Evolutionary conservation across 192 early-diverging fungal species (phyloP).

Genomic region (Thamnidium elegans): DNA sequence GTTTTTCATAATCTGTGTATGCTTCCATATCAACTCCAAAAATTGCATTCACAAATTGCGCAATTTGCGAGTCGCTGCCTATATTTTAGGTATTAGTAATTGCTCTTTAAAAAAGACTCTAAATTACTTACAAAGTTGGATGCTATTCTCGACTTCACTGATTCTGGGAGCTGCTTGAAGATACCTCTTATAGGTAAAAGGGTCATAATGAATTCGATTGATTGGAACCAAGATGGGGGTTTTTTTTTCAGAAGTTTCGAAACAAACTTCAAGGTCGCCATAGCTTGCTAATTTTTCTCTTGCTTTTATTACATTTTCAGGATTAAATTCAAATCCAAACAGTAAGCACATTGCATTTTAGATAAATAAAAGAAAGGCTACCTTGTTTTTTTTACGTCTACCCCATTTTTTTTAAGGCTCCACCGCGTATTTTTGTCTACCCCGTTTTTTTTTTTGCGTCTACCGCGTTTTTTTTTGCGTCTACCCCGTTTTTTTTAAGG

Average conservation of each 20-base stretch:
- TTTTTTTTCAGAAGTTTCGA: background rate
- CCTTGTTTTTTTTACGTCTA: too few relatives aligned
- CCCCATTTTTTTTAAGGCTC: too few relatives aligned
- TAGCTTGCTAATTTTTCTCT: background rate
- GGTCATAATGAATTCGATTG: background rate
- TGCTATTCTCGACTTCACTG: slow-evolving; percentile 4
- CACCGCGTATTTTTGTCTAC: too few relatives aligned
- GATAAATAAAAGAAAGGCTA: background rate
- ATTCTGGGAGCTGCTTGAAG: slow-evolving; percentile 2
- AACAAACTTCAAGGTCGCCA: slow-evolving; percentile 1
- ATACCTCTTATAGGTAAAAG: slow-evolving; percentile 6
- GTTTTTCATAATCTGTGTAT: slow-evolving; percentile 3
- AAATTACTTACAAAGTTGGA: slow-evolving; percentile 7
- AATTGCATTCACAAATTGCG: slow-evolving; percentile 7
- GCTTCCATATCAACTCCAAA: background rate
- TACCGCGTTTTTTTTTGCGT: too few relatives aligned
- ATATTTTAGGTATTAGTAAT: slow-evolving; percentile 7
- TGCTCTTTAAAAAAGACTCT: slow-evolving; percentile 7
- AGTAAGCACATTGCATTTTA: background rate
- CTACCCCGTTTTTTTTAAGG: too few relatives aligned
- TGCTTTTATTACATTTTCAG: slow-evolving; percentile 7
- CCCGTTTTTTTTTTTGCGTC: too few relatives aligned
- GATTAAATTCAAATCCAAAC: background rate
- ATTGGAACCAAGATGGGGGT: background rate
- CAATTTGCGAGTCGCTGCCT: slow-evolving; percentile 6